These are phyloP conservation scores for Huntiella abstrusa DNA, from an alignment of 2,329 filamentous ascomycete species.

Conservation along the genomic window DNA sequence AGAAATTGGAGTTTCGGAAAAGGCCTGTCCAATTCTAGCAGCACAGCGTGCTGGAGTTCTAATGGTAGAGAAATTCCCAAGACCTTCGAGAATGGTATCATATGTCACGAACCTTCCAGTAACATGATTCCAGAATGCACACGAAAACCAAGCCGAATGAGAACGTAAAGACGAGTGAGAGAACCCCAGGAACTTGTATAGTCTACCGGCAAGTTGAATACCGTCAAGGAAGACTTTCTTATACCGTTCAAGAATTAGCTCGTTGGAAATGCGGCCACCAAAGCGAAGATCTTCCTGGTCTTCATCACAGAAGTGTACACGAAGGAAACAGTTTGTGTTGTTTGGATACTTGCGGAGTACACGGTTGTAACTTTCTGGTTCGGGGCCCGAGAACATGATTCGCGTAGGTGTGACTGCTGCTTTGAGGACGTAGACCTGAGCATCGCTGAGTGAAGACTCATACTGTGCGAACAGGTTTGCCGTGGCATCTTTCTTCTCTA, in stretches of 20 bases:
- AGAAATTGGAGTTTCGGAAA: conserved; percentile 53
- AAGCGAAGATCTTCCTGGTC: conserved; percentile 44
- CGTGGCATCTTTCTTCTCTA: too few species aligned
- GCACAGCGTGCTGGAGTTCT: conserved; percentile 35
- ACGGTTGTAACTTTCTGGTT: conserved; percentile 49
- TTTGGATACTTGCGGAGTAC: conserved; percentile 47
- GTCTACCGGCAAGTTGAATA: conserved; percentile 43
- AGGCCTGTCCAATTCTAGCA: conserved; percentile 46
- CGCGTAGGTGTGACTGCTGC: conserved; percentile 41
- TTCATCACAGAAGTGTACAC: conserved; percentile 59
- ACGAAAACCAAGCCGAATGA: conserved; percentile 48
- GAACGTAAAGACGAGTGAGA: conserved; percentile 59
- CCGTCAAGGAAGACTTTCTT: conserved; percentile 36
- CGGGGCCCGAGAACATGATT: conserved; percentile 38
- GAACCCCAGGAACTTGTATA: conserved; percentile 54
- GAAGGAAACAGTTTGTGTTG: conserved; percentile 43
- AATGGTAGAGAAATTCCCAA: conserved; percentile 34
- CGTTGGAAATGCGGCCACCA: conserved; percentile 19
- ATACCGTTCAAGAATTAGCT: conserved; percentile 40
- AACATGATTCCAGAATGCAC: conserved; percentile 24
- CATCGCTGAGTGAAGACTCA: background rate
- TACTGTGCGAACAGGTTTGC: too few species aligned
- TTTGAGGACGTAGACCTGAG: conserved; percentile 7
- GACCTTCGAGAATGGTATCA: conserved; percentile 24
- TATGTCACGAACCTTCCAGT: conserved; percentile 19